Evolutionary conservation across 2,329 filamentous ascomycete species (phyloP).

Genomic region (Aspergillus clavatus): DNA sequence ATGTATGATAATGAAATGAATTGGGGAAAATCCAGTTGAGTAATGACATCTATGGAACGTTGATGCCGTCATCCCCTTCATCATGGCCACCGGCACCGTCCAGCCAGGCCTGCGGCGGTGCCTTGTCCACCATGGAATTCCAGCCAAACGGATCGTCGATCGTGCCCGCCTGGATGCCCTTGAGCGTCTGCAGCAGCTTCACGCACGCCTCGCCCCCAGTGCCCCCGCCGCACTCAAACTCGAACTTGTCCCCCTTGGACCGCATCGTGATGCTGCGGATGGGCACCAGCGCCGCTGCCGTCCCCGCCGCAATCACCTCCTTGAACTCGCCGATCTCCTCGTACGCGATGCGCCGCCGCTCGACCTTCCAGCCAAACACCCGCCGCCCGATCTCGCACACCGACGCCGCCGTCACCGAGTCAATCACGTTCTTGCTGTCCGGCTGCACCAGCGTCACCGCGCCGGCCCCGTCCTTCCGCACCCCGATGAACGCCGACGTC

Average conservation of each 20-base stretch:
- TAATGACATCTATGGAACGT: slow-evolving; percentile 30
- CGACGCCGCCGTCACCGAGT: slow-evolving; percentile 77
- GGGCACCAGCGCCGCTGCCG: slow-evolving; percentile 83
- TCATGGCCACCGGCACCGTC: slow-evolving; percentile 14
- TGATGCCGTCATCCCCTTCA: slow-evolving; percentile 20
- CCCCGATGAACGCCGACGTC: slow-evolving; percentile 88
- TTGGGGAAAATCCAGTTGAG: too few species aligned
- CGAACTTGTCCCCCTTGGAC: slow-evolving; percentile 52
- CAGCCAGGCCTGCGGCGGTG: slow-evolving; percentile 30
- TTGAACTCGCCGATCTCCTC: slow-evolving; percentile 58
- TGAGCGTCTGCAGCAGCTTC: slow-evolving; percentile 68
- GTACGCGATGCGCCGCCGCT: slow-evolving; percentile 62
- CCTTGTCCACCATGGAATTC: slow-evolving; percentile 45
- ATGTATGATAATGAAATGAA: too few species aligned
- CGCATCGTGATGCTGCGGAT: slow-evolving; percentile 82
- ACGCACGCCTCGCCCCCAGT: slow-evolving; percentile 63
- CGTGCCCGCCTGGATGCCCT: slow-evolving; percentile 81
- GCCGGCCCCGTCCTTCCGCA: slow-evolving; percentile 55
- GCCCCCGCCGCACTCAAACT: slow-evolving; percentile 44
- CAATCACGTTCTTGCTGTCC: slow-evolving; percentile 80
- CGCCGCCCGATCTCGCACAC: slow-evolving; percentile 65
- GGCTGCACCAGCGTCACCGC: slow-evolving; percentile 75
- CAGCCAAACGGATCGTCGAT: slow-evolving; percentile 72
- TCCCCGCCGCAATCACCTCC: slow-evolving; percentile 89
- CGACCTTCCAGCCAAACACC: slow-evolving; percentile 78